Conservation (phyloP, 1,139 yeast genomes). For the Casaregolazyma lundiana region DNA sequence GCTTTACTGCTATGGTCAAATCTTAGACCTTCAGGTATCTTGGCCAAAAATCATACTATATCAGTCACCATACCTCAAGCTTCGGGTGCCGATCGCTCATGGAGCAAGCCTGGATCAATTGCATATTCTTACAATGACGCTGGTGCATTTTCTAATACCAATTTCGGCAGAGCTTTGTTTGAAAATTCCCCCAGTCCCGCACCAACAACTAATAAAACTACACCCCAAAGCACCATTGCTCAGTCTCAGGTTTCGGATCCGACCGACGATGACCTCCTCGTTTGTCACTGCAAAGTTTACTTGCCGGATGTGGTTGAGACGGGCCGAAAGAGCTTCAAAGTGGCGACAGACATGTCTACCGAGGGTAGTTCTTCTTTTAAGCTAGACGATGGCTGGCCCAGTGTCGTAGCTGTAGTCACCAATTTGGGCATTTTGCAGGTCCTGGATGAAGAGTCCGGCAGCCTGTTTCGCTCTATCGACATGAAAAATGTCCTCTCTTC, state of each 20-base stretch:
- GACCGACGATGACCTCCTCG: conserved; percentile 22
- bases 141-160: neutral
- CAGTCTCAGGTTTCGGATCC: neutral
- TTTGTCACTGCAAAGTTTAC: conserved; percentile 28
- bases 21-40: conserved; percentile 24
- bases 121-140: neutral
- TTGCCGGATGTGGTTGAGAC: conserved; percentile 22
- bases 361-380: conserved; percentile 11
- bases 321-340: neutral
- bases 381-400: conserved; percentile 63
- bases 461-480: conserved; percentile 59
- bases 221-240: neutral
- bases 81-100: neutral
- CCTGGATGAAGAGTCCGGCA: conserved; percentile 62
- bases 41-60: conserved; percentile 18
- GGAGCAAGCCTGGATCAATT: neutral
- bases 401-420: conserved; percentile 67
- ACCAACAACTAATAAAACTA: neutral
- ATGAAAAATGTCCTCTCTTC: conserved; percentile 53
- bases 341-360: neutral
- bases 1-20: conserved; percentile 24
- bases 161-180: neutral
- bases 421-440: conserved; percentile 64
- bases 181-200: neutral
- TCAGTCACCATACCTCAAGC: neutral